Percentiles rank a stretch among this genome's conserved stretches.
phyloP scores from a whole-genome alignment of 495 filamentous ascomycete species.

The Usnea hakonensis region DNA sequence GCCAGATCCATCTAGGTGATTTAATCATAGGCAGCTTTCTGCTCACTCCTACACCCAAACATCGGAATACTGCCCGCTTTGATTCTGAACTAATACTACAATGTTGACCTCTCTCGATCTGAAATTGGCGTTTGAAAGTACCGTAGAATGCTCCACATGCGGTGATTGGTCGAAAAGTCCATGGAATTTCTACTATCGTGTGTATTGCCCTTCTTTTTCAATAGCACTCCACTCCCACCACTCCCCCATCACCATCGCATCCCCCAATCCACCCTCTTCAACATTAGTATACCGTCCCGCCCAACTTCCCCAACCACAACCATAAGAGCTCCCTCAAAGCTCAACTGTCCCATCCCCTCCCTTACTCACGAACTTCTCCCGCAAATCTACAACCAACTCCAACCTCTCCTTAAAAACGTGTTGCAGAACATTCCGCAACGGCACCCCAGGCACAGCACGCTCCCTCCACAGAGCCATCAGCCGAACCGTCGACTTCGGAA shows the following conservation, averaged over 20 bases:
- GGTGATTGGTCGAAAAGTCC: no score
- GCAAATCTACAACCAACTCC: not conserved
- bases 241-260: not conserved
- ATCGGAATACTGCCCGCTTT: not conserved
- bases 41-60: not conserved
- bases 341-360: not conserved
- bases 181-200: not conserved
- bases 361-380: not conserved
- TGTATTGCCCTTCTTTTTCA: not conserved
- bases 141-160: not conserved
- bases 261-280: no score
- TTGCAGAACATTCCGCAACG: not conserved
- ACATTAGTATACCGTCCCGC: not conserved
- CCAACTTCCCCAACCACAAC: not conserved
- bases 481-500: not conserved
- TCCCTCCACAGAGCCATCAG: not conserved
- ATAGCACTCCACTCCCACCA: not conserved
- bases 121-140: not conserved
- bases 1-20: not conserved
- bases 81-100: not conserved
- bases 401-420: not conserved
- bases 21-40: not conserved
- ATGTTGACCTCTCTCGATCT: not conserved
- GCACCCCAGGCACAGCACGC: not conserved
- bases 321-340: not conserved